A percentile compares a stretch with the other conserved stretches of the same genome.
phyloP scores from a whole-genome alignment of 1,284 basidiomycete genomes.

The Trichosporon ovoides region DNA sequence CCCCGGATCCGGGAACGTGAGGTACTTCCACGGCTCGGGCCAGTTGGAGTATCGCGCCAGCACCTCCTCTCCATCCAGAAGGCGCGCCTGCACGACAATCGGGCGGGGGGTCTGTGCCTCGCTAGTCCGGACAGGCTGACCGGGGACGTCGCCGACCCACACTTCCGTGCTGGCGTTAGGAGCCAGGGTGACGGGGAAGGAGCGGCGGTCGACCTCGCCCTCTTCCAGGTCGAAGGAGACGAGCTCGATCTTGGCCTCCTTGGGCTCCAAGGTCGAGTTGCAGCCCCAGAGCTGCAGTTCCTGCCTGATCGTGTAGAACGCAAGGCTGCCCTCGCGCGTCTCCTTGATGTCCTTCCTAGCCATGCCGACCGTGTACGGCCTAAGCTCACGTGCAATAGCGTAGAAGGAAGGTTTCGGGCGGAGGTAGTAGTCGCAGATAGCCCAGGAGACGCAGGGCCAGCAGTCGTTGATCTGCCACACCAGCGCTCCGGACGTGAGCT shows the following conservation, averaged over 20 bases:
- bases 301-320: slow-evolving; percentile 60
- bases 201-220: slow-evolving; percentile 52
- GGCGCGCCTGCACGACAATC: slow-evolving; percentile 67
- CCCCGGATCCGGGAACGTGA: slow-evolving; percentile 65
- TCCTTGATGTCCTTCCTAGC: slow-evolving; percentile 64
- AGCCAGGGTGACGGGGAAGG: slow-evolving; percentile 56
- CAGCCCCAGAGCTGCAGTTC: slow-evolving; percentile 70
- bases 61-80: slow-evolving; percentile 55
- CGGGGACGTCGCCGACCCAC: slow-evolving; percentile 62
- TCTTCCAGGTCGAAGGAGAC: slow-evolving; percentile 59
- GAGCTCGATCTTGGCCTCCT: slow-evolving; percentile 61
- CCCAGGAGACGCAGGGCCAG: slow-evolving; percentile 75
- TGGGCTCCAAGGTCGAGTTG: slow-evolving; percentile 62
- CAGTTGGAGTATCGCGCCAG: slow-evolving; percentile 65
- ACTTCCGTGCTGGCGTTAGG: slow-evolving; percentile 79
- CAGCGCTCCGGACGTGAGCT: slow-evolving; percentile 68
- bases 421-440: slow-evolving; percentile 70
- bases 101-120: slow-evolving; percentile 60
- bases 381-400: slow-evolving; percentile 64
- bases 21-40: slow-evolving; percentile 87
- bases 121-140: slow-evolving; percentile 61
- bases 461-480: slow-evolving; percentile 82
- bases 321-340: slow-evolving; percentile 58
- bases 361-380: slow-evolving; percentile 65
- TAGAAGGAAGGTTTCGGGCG: slow-evolving; percentile 71